A percentile compares a stretch with the other conserved stretches of the same genome.
These are phyloP conservation scores for Lactifluus hygrophoroides DNA, from an alignment of 768 basidiomycete genomes.

Conservation along the genomic window DNA sequence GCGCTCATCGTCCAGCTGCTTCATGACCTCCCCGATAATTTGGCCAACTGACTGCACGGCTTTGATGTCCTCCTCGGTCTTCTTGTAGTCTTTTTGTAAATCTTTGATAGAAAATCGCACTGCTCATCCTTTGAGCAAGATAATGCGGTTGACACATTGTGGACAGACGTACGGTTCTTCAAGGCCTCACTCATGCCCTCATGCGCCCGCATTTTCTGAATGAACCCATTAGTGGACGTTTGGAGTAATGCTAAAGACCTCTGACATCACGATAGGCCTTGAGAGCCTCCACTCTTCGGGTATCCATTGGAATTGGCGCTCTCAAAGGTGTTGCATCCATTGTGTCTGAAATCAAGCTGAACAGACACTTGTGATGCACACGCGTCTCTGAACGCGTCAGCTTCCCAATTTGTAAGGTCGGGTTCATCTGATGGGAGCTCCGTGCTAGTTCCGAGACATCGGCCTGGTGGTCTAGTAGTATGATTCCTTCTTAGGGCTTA, in stretches of 20 bases:
- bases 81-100: slow-evolving; percentile 80
- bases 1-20: slow-evolving; percentile 94
- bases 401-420: slow-evolving; percentile 10
- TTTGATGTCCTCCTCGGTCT: slow-evolving; percentile 98
- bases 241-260: slow-evolving; percentile 9
- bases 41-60: slow-evolving; percentile 98
- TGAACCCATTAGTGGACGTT: slow-evolving; percentile 13
- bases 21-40: slow-evolving; percentile 98
- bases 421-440: background rate
- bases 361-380: background rate
- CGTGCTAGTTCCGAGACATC: background rate
- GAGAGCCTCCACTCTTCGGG: slow-evolving; percentile 63
- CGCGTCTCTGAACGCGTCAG: slow-evolving; percentile 24
- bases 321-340: slow-evolving; percentile 26
- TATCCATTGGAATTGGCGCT: slow-evolving; percentile 48
- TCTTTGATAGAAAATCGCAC: slow-evolving; percentile 89
- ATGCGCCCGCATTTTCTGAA: slow-evolving; percentile 93
- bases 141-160: background rate
- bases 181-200: slow-evolving; percentile 78
- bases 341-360: background rate
- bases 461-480: slow-evolving; percentile 44
- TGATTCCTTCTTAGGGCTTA: slow-evolving; percentile 52
- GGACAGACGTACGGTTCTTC: slow-evolving; percentile 69
- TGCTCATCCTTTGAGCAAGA: slow-evolving; percentile 26
- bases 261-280: slow-evolving; percentile 67